Evolutionary conservation across 2,329 filamentous ascomycete genomes (phyloP), one percentile per base, ranked within the genome.

Genomic region (Pseudopyricularia javanii): DNA sequence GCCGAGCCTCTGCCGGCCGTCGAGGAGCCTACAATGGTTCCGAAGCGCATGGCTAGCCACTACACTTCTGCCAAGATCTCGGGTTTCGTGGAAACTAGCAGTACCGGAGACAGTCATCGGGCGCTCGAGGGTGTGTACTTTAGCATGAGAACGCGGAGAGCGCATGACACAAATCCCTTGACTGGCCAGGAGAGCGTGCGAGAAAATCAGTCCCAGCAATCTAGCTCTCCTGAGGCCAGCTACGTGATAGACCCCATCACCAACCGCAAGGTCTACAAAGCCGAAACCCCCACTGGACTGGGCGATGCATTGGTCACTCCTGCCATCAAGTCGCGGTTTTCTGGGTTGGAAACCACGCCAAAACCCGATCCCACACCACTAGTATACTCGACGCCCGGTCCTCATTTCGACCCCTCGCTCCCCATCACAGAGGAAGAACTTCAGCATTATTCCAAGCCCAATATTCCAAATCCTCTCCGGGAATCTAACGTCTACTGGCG

Each of bases 161-260:
- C 64, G 66, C 52, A 58, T 70, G 6, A 6, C 22, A 9, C 22
- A 12, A 20, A 14, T 24, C 12, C 14, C 22, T 26, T 24, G 4
- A 9, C 22, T 15, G 20, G 1, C 22, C 7, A 45, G 40, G 24
- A 24, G 24, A 12, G 4, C 20, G 24, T 20, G 14, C 40, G 24
- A 3, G 9, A 17, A 15, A 45, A 20, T 17, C 12, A 20, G 22
- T 24, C 40, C 20, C 40, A 45, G 40, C 9, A 22, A 24, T 12
- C 24, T 6, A 6, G 12, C 20, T 28, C 47, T 9, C 26, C 61
- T 2, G 57, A 62, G 3, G 47, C 59, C 2, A 68, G 69, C 8
- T 74, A 70, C 49, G 62, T 70, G 20, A 80, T 82, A 45, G 78
- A 82, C 54, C 78, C 79, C 3, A 80, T 82, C 54, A 80, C 78